A percentile compares a stretch with the other conserved stretches of the same genome.
Conservation (phyloP, 192 early-diverging fungal genomes). For the Coemansia sp. region DNA sequence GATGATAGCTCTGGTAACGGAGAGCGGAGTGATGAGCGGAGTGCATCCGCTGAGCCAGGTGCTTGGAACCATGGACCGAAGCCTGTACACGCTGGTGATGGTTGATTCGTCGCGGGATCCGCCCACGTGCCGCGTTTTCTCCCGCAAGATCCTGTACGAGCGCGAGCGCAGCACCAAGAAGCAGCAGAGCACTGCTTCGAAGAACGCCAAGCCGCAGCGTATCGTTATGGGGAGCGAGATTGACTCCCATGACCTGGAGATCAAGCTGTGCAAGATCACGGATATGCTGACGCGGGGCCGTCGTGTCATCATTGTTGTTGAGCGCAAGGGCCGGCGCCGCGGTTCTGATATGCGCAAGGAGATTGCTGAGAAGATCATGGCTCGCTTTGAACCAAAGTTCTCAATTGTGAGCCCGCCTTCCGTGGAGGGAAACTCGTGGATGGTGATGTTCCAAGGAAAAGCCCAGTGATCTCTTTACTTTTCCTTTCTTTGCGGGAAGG, state of each 20-base stretch:
- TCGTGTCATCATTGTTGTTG: constrained; percentile 25
- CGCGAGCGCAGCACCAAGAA: constrained; percentile 29
- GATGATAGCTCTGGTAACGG: constrained; percentile 25
- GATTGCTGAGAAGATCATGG: constrained; percentile 12
- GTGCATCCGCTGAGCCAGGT: constrained; percentile 18
- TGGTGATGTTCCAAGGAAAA: constrained; percentile 24
- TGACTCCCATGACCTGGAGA: constrained; percentile 26
- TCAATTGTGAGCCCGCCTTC: constrained; percentile 12
- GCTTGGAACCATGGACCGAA: constrained; percentile 25
- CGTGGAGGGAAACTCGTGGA: constrained; percentile 20
- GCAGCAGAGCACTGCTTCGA: constrained; percentile 4
- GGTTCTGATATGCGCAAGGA: not conserved
- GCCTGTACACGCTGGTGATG: constrained; percentile 21
- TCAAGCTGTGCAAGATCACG: constrained; percentile 21
- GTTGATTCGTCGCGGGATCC: constrained; percentile 21
- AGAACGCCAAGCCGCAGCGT: constrained; percentile 20
- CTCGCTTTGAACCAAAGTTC: not conserved
- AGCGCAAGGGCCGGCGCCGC: constrained; percentile 9
- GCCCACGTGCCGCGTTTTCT: constrained; percentile 41
- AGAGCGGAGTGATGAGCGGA: constrained; percentile 20
- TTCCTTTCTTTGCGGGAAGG: no score
- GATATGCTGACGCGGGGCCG: constrained; percentile 26
- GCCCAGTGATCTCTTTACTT: no score
- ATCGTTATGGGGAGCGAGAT: constrained; percentile 19
- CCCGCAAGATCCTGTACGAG: constrained; percentile 40